Evolutionary conservation across 2,329 filamentous ascomycete genomes (phyloP).

Genomic region (Diplodia corticola): DNA sequence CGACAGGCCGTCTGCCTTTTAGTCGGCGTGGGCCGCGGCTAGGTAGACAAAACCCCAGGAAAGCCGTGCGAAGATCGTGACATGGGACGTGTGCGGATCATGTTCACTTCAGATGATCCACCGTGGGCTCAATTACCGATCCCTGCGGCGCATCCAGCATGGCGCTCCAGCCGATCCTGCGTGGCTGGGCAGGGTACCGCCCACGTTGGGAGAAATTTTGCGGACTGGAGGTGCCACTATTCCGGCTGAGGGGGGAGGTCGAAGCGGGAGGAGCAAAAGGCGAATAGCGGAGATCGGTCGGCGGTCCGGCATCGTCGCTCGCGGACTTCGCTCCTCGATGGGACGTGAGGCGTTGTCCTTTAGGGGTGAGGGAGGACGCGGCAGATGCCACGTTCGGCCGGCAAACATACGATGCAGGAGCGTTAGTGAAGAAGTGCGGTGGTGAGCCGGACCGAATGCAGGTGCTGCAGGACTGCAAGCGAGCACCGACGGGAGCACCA

Average conservation of each 20-base stretch:
- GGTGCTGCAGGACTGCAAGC: not conserved
- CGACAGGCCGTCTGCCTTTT: constrained; percentile 20
- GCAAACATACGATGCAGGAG: constrained; percentile 9
- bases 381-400: not conserved
- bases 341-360: not conserved
- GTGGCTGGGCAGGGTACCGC: not conserved
- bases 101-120: constrained; percentile 12
- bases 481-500: not conserved
- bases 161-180: not conserved
- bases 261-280: not conserved
- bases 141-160: constrained; percentile 16
- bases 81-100: constrained; percentile 17
- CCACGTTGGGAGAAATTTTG: not conserved
- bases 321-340: not conserved
- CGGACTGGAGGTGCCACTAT: not conserved
- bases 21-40: constrained; percentile 15
- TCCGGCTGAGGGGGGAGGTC: not conserved
- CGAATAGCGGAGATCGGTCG: not conserved
- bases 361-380: not conserved
- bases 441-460: constrained; percentile 11
- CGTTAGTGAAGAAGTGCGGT: not conserved
- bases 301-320: not conserved
- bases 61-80: constrained; percentile 3
- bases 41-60: constrained; percentile 14
- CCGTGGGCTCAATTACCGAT: constrained; percentile 13